Conservation (phyloP, 2,329 filamentous ascomycete species). For the Aphanoascus verrucosus region DNA sequence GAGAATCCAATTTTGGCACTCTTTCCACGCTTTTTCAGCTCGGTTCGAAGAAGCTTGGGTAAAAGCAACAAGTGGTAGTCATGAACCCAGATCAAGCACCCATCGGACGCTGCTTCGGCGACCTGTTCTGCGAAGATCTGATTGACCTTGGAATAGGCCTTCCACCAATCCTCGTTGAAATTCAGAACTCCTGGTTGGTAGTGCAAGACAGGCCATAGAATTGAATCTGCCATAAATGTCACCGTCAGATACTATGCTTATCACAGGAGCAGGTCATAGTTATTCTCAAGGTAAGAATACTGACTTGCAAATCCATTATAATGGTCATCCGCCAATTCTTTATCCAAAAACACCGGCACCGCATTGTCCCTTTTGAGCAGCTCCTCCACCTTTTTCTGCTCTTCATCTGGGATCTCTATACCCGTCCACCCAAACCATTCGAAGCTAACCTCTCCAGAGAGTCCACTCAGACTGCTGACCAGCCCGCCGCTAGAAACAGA, state of each 20-base stretch:
- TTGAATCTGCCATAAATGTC: constrained; percentile 57
- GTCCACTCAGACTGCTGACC: constrained; percentile 76
- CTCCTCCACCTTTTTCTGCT: constrained; percentile 57
- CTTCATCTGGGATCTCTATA: constrained; percentile 68
- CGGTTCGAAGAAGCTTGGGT: constrained; percentile 74
- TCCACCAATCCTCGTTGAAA: constrained; percentile 84
- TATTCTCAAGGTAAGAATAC: constrained; percentile 22
- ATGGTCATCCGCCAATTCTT: constrained; percentile 78
- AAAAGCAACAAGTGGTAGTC: constrained; percentile 90
- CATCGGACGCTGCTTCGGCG: constrained; percentile 76
- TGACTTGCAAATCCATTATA: constrained; percentile 94
- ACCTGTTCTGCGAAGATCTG: constrained; percentile 84
- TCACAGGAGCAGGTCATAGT: neutral
- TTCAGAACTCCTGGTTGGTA: constrained; percentile 92
- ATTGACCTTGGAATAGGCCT: constrained; percentile 87
- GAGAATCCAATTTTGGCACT: constrained; percentile 84
- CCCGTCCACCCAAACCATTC: constrained; percentile 97
- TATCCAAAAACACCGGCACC: constrained; percentile 75
- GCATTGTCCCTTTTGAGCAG: constrained; percentile 70
- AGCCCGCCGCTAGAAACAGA: constrained; percentile 85
- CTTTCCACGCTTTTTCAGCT: constrained; percentile 58
- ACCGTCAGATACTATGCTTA: neutral
- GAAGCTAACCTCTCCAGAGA: constrained; percentile 80
- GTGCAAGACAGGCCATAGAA: constrained; percentile 93
- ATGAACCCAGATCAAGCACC: constrained; percentile 84